Evolutionary conservation across 176 grass and related monocot species (phyloP), one percentile per base, ranked within the genome.

Genomic region (Triticum monococcum): DNA sequence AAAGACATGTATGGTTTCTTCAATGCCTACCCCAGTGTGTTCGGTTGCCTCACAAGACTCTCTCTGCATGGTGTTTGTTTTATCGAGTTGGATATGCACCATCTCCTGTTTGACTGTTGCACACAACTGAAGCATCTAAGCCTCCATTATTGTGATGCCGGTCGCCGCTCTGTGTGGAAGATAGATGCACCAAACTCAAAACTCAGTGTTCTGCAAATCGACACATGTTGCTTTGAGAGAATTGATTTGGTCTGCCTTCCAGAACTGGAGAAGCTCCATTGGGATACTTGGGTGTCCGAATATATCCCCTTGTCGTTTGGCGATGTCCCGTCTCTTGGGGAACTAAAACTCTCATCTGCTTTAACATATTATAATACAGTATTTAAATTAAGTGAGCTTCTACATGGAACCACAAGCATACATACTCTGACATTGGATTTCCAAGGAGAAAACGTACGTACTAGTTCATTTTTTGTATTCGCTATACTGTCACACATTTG

Each of bases 391-490:
- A 75, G 69, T 23, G 36, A 84, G 38, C 5, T 84, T 63, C 38
- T 75, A 22, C 9, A 62, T 33, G 82, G 70, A 18, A 64, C 12
- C 13, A 26, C 73, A 28, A 17, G 23, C 3, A 77, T 66, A 63
- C 72, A 77, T 33, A 77, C 40, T 65, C 22, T 84, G 4, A 68
- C 43, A 24, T 37, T 85, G 64, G 74, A 85, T 57, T 85, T 85
- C 72, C 41, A 78, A 57, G 84, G 45, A 68, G 83, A 78, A 26
- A 85, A 84, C 5, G 81, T 73, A 85, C 24, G 40, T 65, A 24
- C 33, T 16, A 36, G 6, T 40, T 62, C 33, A 17, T 79, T 26
- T 41, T 45, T 74, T 31, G 67, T 70, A 70, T 37, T 37, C 4
- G 12, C 12, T 48, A 17, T 13, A 18, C 26, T 50, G 12, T 75